Base-by-base conservation (phyloP, 805 yeast genomes). In the Metschnikowia continentalis region DNA sequence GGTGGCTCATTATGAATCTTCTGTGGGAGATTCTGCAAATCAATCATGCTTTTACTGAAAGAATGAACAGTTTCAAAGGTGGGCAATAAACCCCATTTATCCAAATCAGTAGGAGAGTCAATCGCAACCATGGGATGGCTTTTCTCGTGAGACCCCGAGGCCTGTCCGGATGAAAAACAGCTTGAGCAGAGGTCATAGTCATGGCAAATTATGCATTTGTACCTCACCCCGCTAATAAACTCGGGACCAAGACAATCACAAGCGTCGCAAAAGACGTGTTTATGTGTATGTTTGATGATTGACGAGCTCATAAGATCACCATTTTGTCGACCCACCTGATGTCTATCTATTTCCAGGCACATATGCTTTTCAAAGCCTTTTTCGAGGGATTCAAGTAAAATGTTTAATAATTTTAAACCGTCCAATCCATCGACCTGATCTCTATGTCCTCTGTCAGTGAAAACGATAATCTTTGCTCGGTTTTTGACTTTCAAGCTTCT, bases 401-500 rank as follows among this genome's bases (percentile, higher is more conserved):
- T 20, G 17, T 42, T 33, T 8, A 42, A 6, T 22, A 42, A 32
- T 20, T 42, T 20, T 8, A 42, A 32, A 11, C 30, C 32, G n/a
- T n/a, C 10, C 26, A 42, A 33, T 19, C 32, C 46, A 22, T 33
- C 32, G 35, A 32, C 46, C 20, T 37, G 14, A 22, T 20, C 32
- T 22, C 10, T 14, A 35, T n/a, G 38, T 42, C 32, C 32, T 20
- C 10, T 19, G 20, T 6, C 46, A 20, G 46, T 42, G 38, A 35
- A 26, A 11, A 44, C 54, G 5, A 48, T 17, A 51, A 81, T 61
- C 54, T 71, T 72, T 46, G 77, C 60, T 51, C 69, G 72, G 51
- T 67, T 72, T 57, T 78, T 79, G 17, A 79, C 82, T 49, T 69
- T 65, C 54, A 80, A 67, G 43, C 82, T 75, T 54, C 82, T 69